Percentiles rank a stretch among this genome's conserved stretches.
Conservation (phyloP, 768 basidiomycete species). For the Pseudohyphozyma bogoriensis region DNA sequence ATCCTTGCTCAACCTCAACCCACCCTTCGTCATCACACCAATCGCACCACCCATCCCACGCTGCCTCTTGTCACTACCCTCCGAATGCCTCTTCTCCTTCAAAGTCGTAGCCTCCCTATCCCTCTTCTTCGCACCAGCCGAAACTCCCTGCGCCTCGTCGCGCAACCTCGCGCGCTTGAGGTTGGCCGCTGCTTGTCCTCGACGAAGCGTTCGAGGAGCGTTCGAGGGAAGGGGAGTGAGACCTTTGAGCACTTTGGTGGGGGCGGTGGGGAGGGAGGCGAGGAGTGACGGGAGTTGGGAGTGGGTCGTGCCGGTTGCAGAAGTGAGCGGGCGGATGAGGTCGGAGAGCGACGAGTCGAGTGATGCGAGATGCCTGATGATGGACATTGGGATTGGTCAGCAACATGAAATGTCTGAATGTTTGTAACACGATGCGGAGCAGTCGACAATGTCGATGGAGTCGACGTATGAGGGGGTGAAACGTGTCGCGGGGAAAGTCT, state of each 20-base stretch:
- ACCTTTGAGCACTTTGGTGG: conserved; percentile 21
- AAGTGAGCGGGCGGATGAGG: conserved; percentile 69
- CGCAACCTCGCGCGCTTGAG: conserved; percentile 19
- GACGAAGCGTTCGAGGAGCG: conserved; percentile 21
- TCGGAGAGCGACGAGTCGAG: conserved; percentile 72
- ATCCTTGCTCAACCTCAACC: conserved; percentile 13
- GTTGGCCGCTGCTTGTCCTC: conserved; percentile 24
- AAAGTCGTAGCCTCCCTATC: conserved; percentile 16
- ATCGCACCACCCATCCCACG: conserved; percentile 13
- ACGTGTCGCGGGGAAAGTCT: no score
- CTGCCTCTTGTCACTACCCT: conserved; percentile 25
- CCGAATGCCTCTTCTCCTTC: conserved; percentile 25
- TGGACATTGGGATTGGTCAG: conserved; percentile 48
- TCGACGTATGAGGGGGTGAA: no score
- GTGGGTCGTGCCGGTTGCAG: not conserved
- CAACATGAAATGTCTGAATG: no score
- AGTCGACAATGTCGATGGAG: no score
- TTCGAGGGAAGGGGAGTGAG: conserved; percentile 27
- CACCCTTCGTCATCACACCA: conserved; percentile 19
- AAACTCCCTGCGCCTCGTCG: conserved; percentile 16
- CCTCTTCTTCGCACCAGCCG: not conserved
- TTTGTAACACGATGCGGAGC: no score
- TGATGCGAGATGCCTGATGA: conserved; percentile 61
- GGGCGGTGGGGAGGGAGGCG: conserved; percentile 15
- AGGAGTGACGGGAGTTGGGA: conserved; percentile 21